Evolutionary conservation across 805 yeast species (phyloP), one percentile per base, ranked within the genome.

Genomic region (Candida pseudofarinosa): DNA sequence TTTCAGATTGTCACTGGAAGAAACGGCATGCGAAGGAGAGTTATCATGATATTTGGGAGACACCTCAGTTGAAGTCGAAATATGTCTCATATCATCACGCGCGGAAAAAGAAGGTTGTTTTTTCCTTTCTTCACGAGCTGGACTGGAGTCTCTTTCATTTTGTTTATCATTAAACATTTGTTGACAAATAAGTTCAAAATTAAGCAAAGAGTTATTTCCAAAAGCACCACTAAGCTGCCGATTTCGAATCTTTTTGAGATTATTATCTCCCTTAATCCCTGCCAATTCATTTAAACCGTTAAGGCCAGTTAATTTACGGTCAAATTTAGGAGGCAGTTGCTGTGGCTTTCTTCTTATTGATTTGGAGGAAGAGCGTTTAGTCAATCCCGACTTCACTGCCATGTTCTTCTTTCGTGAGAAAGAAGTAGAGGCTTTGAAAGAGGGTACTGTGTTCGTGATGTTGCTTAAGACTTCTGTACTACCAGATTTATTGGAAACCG

Each of bases 391-490:
- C 23, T 54, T 59, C 32, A 55, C 58, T 43, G 58, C 48, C 39
- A 63, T 41, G 14, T 59, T 52, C 42, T 58, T 63, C 53, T 62
- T 68, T 44, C 62, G 67, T 43, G 60, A 63, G 43, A 64, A 59
- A 3, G 74, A 63, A 39, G 59, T 67, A 2, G 74, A 69, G 3
- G 72, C 74, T 19, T 60, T 61, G 49, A 68, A 65, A 26, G 47
- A 52, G 46, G 56, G 36, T 33, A 51, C 42, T 3, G 64, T 56
- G 35, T 67, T 66, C 3, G 71, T 65, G 40, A 64, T 63, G 48
- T 65, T 67, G 2, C 60, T 51, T 39, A 64, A 54, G 2, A 55
- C 67, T 39, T 46, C 32, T 14, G 38, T 23, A 10, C 28, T 23
- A 7, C 28, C 28, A 6, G 10, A 7, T 23, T 10, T 23, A 10